Evolutionary conservation across 2,329 filamentous ascomycete species (phyloP), one percentile per base, ranked within the genome.

Genomic region (Tolypocladium album): DNA sequence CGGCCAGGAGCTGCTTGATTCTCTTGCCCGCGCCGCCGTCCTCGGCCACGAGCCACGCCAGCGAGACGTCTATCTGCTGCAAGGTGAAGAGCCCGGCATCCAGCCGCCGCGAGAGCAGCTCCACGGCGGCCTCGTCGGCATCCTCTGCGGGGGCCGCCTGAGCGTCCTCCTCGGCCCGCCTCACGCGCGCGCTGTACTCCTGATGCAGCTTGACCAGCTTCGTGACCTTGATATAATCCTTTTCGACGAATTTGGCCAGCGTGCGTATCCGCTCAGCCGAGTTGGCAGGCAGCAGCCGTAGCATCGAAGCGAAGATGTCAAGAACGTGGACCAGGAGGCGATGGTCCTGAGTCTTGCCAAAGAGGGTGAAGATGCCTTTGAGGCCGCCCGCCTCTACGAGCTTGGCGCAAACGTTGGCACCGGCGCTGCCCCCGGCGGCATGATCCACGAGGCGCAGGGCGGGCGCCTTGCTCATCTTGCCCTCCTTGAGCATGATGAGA

Each of bases 171-270:
- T 75, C 72, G 22, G 70, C 72, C 22, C 64, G 66, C 58, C 92
- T 88, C 0, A 90, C 85, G 0, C 79, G 76, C 0, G 75, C 76
- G 0, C 82, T 82, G 70, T 92, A 96, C 15, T 89, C 88, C 56
- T 84, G 77, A 47, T 92, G 83, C 56, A 97, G 73, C 61, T 82
- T 79, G 42, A 96, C 72, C 5, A 97, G 78, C 69, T 87, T 90
- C 7, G 71, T 76, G 43, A 91, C 84, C 78, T 97, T 97, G 65
- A 88, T 90, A 71, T 95, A 96, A 64, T 96, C 87, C 70, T 91
- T 96, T 72, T 99, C 94, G 22, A 96, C 88, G 68, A 97, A 97
- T 70, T 99, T 99, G 56, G 92, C 93, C 4, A 97, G 81, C 0
- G 88, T 83, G 4, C 94, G 85, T 66, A 97, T 95, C 7, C 94